Base-by-base conservation (phyloP, 306 rosid species). In the Cyamopsis tetragonoloba region DNA sequence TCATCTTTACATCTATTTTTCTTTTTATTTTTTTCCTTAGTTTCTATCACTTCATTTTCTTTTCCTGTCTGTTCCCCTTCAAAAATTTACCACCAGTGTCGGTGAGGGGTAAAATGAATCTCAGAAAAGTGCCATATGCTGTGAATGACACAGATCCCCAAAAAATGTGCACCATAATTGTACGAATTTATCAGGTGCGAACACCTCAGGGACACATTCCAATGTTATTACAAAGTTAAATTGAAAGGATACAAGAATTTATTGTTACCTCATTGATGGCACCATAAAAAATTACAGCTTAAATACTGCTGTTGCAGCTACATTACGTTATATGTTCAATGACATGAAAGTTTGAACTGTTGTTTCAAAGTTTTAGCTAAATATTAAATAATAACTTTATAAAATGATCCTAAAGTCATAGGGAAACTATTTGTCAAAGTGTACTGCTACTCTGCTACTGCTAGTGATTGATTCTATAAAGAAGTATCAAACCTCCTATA, bases 251-350 rank as follows among this genome's bases (percentile, higher is more conserved):
- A 56, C 66, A 28, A 20, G 32, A 43, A 46, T n/a, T n/a, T n/a
- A n/a, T n/a, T 38, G 3, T 6, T 58, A n/a, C 7, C 26, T 39
- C 14, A 44, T 34, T 14, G 14, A 18, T 57, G 31, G 27, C 34
- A 26, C 55, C 47, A 67, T 66, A 66, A 58, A n/a, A n/a, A n/a
- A n/a, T n/a, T 47, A 75, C 63, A 75, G 54, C 62, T n/a, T 66
- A 57, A 37, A 48, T 38, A 6, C 24, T 44, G 27, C 19, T 46
- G 20, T 30, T 62, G 64, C 50, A 34, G 11, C 61, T 71, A 60
- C 50, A 5, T 23, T 30, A 15, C 4, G 55, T 11, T 27, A 1
- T 47, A 57, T 39, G 57, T n/a, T 32, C 47, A 31, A 47, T 13
- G 2, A 43, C 15, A 17, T 42, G 17, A 27, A 39, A 4, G 54